Evolutionary conservation across 345 rosid species (phyloP), one percentile per base, ranked within the genome.

Genomic region (Hibiscus mutabilis): DNA sequence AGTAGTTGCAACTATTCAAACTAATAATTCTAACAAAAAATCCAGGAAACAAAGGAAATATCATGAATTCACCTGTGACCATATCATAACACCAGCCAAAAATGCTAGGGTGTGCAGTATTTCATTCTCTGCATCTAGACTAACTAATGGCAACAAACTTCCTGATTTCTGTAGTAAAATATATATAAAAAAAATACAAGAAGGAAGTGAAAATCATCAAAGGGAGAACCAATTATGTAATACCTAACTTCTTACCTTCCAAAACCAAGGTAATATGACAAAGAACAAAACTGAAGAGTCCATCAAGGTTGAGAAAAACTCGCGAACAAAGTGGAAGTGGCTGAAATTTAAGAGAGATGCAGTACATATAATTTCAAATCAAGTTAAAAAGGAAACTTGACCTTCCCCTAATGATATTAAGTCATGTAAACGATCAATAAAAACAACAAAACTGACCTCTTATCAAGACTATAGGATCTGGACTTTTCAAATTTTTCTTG

Each of bases 401-500:
- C 46, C 46, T 42, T 42, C 46, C 46, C 42, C 46, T 40, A 40
- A 10, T 40, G 46, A 42, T 40, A 40, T 9, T 40, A 40, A 40
- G 44, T 10, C 51, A 1, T 13, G 55, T 35, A 68, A 64, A n/a
- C n/a, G 60, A 62, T 68, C 68, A 75, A 42, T 7, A 27, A 67
- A 55, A 76, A 58, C 52, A 76, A 64, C 60, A 29, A 49, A 53
- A 68, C 60, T 58, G 77, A 92, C 99, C 99, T 96, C 81, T 92
- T 96, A 79, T 92, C 98, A 69, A 96, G 93, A 79, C 98, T 96
- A 81, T 96, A 96, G 64, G 93, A 89, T 74, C 98, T 86, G 53
- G 99, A 87, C 76, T 87, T 92, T 76, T 87, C 88, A 81, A 96
- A 92, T 77, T 96, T 96, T 73, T 96, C 97, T 70, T 81, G 96